Evolutionary conservation across 768 basidiomycete genomes (phyloP).

Genomic region (Neoboletus magnificus): DNA sequence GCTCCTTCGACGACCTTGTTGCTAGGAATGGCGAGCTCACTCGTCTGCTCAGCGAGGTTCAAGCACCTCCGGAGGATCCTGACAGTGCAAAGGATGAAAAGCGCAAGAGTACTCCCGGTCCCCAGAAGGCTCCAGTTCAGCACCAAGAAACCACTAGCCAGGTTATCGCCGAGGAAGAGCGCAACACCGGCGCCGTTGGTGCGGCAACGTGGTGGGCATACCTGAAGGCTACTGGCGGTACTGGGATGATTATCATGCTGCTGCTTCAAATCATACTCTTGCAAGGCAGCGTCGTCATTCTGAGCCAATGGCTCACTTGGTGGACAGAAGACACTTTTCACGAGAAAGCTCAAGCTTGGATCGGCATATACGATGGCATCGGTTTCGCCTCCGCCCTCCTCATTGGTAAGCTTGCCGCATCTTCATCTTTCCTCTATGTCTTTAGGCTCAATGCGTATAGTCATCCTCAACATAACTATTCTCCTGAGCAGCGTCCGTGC

Average conservation of each 20-base stretch:
- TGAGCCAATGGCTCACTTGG: constrained; percentile 32
- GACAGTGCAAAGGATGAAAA: constrained; percentile 15
- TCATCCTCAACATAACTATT: constrained; percentile 25
- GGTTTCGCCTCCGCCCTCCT: constrained; percentile 16
- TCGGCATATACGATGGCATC: constrained; percentile 30
- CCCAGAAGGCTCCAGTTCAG: constrained; percentile 10
- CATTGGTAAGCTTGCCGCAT: constrained; percentile 13
- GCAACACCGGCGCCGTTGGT: constrained; percentile 22
- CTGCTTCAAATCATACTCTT: constrained; percentile 19
- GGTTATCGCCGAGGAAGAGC: constrained; percentile 26
- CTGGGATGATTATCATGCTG: constrained; percentile 16
- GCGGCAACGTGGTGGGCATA: constrained; percentile 30
- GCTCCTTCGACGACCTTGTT: constrained; percentile 40
- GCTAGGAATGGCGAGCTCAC: constrained; percentile 25
- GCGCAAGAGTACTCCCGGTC: constrained; percentile 16
- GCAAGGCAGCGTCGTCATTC: constrained; percentile 23
- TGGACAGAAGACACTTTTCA: constrained; percentile 27
- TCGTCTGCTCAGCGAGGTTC: constrained; percentile 23
- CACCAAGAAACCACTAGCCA: constrained; percentile 9
- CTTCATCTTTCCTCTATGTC: background rate
- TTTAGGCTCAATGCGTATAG: constrained; percentile 10
- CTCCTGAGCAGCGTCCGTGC: constrained; percentile 28
- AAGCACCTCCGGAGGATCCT: constrained; percentile 4
- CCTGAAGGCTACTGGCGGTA: constrained; percentile 30
- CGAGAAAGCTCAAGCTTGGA: constrained; percentile 25